Base-by-base conservation (phyloP, 345 rosid species). In the Isatis tinctoria region DNA sequence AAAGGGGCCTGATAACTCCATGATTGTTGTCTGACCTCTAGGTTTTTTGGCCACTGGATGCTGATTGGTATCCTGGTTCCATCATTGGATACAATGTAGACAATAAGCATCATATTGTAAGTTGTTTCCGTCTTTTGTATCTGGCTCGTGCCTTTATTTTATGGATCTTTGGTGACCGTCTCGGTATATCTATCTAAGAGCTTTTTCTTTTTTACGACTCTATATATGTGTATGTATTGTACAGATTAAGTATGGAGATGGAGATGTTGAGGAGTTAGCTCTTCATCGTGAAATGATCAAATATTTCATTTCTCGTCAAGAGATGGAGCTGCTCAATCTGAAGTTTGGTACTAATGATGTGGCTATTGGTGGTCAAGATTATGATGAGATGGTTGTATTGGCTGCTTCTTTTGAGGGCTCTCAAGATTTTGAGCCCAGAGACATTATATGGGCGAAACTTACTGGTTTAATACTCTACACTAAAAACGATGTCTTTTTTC, bases 11-110 rank as follows among this genome's bases (percentile, higher is more conserved):
- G 37, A 37, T 67, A 41, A 68, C 59, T 56, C 9, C 36, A 39
- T 71, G 77, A 22, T 59, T 57, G 43, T 69, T 75, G 24, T 58
- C 75, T 66, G 16, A 45, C 60, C 49, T 80, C 43, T 90, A 95
- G 99, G 91, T 95, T 53, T 95, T 83, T 82, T 95, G 99, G 99
- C 99, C 99, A 30, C 63, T 95, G 80, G 99, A 95, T 84, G 96
- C 90, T 77, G 96, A 88, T 75, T 95, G 98, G 99, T 95, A 92
- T 75, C 64, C 78, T 6, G 98, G 97, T 66, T 67, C 72, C 54
- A 69, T 95, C 74, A 69, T 86, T 76, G 89, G 90, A 20, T 92
- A 89, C 67, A 83, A 82, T 78, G 66, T 73, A 3, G 96, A 85
- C 82, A 80, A 78, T 59, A 85, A 85, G 47, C 83, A 80, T 27